Evolutionary conservation across 257 asterid genomes (phyloP), one percentile per base, ranked within the genome.

Genomic region (Lithospermum erythrorhizon): DNA sequence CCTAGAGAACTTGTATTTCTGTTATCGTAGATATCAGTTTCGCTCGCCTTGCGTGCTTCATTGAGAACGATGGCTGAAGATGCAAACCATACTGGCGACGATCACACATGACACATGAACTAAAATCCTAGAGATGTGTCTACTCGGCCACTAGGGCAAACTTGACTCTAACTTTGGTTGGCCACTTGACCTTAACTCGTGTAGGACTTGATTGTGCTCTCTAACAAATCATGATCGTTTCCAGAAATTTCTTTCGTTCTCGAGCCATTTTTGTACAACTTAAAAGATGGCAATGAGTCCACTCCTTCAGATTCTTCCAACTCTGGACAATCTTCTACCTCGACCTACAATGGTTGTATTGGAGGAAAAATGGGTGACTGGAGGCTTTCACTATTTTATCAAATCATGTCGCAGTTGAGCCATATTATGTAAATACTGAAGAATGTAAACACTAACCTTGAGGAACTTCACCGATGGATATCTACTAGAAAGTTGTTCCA

Each of bases 261-360:
- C 59, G 79, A 73, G 37, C 90, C 87, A n/a, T 80, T 80, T 29
- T 66, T 66, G 70, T 83, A 80, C 32, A 83, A 70, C 55, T 77
- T 61, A 67, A 80, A 78, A 9, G 78, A 63, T 4, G 90, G 90
- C 62, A 83, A 71, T 19, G 73, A 49, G 60, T 45, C 75, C 22
- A 80, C 61, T 10, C 81, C 84, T 66, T 83, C 83, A 1, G 81
- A 83, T 70, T 72, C 74, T 23, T 70, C 76, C 10, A 83, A 5
- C 7, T 72, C 72, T 32, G 86, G 82, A 32, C 78, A 73, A 47
- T 80, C 86, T 53, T 83, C 90, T 24, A 78, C 78, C 57, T 80
- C 84, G 62, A 83, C 90, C 86, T 83, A 37, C 6, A 9, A 20
- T 62, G 74, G 6, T 49, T 16, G 48, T 10, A 9, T 8, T 19